Evolutionary conservation across 495 filamentous ascomycete genomes (phyloP).

Genomic region (Penicillium taxi): DNA sequence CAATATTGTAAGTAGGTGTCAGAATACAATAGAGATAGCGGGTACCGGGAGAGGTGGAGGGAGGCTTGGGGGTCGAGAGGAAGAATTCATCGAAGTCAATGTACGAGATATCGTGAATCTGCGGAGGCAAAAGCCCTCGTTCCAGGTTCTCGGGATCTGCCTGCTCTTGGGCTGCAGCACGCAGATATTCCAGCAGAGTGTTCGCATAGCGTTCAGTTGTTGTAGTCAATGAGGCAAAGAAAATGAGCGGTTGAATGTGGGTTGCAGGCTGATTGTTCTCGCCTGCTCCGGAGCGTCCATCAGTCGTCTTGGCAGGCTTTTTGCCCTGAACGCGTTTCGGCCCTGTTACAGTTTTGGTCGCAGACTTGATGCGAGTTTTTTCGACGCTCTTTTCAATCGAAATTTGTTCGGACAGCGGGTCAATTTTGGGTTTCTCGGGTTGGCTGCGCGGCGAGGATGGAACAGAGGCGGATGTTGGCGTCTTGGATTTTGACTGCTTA

Average conservation of each 20-base stretch:
- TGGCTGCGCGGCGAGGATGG: conserved; percentile 30
- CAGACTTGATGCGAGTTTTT: conserved; percentile 5
- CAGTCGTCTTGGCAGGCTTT: conserved; percentile 24
- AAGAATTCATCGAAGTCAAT: conserved; percentile 91
- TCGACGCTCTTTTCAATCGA: conserved; percentile 7
- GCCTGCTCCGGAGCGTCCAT: conserved; percentile 12
- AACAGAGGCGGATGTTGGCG: conserved; percentile 23
- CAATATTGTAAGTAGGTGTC: conserved; percentile 85
- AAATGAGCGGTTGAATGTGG: conserved; percentile 67
- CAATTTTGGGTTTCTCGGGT: conserved; percentile 18
- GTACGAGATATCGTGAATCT: conserved; percentile 71
- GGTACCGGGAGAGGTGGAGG: conserved; percentile 41
- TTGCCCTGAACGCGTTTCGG: conserved; percentile 37
- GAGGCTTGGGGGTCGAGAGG: conserved; percentile 46
- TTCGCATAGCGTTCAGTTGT: conserved; percentile 65
- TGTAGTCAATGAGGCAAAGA: conserved; percentile 79
- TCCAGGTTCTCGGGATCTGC: conserved; percentile 24
- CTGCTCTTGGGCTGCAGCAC: conserved; percentile 23
- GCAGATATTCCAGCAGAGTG: conserved; percentile 47
- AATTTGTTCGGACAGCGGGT: conserved; percentile 5
- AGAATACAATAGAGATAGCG: conserved; percentile 76
- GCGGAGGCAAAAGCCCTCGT: conserved; percentile 45
- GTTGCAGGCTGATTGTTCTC: conserved; percentile 14
- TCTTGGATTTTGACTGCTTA: conserved; percentile 20
- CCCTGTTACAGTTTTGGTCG: conserved; percentile 17